phyloP scores from a whole-genome alignment of 192 early-diverging fungal genomes.

The Kappamyces sp. region DNA sequence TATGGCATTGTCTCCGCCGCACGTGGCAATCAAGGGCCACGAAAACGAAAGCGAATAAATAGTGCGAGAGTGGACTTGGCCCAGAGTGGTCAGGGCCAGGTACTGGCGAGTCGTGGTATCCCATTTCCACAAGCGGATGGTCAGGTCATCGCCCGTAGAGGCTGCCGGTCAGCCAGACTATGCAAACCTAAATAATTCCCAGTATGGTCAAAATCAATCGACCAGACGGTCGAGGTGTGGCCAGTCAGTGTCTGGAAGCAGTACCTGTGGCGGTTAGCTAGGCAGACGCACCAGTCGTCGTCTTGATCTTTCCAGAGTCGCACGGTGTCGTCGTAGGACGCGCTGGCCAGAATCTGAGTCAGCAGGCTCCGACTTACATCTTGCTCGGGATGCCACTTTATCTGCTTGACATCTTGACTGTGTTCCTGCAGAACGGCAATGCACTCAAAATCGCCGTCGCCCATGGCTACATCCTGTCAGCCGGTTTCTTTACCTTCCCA shows the following conservation, averaged over 20 bases:
- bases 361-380: constrained; percentile 43
- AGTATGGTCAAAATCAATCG: constrained; percentile 70
- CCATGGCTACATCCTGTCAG: constrained; percentile 33
- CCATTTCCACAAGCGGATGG: constrained; percentile 73
- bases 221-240: constrained; percentile 90
- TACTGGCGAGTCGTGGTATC: constrained; percentile 18
- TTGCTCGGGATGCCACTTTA: constrained; percentile 82
- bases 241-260: constrained; percentile 79
- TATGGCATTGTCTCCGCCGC: constrained; percentile 77
- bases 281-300: constrained; percentile 73
- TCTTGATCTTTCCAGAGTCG: constrained; percentile 91
- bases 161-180: constrained; percentile 26
- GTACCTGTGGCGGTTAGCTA: constrained; percentile 22
- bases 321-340: constrained; percentile 91
- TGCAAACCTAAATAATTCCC: constrained; percentile 33
- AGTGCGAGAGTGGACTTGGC: constrained; percentile 72
- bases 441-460: constrained; percentile 93
- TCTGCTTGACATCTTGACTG: constrained; percentile 93
- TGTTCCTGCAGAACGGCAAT: constrained; percentile 93
- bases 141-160: constrained; percentile 84
- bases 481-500: constrained; percentile 67
- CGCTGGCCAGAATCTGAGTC: constrained; percentile 65
- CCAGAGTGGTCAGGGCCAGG: constrained; percentile 20
- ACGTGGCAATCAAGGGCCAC: constrained; percentile 66
- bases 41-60: constrained; percentile 95